Evolutionary conservation across 1,284 basidiomycete species (phyloP).

Genomic region (Phylloporus sp.): DNA sequence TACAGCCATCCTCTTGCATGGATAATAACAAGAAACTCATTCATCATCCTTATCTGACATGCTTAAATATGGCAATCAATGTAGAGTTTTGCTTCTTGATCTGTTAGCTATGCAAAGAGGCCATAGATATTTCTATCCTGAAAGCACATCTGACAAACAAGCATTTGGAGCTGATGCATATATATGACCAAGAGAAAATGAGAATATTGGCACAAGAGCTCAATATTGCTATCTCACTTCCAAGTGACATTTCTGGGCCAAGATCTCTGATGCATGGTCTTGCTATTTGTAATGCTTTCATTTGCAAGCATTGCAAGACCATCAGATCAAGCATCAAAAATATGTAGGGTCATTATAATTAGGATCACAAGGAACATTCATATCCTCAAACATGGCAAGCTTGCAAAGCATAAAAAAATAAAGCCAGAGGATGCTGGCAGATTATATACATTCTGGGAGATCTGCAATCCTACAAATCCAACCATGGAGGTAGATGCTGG

Average conservation of each 20-base stretch:
- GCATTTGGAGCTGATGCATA: not conserved
- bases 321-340: not conserved
- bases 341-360: not conserved
- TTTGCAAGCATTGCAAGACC: not conserved
- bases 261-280: not conserved
- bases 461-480: too few species aligned
- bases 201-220: too few species aligned
- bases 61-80: not conserved
- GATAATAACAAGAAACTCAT: not conserved
- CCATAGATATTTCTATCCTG: not conserved
- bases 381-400: not conserved
- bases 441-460: not conserved
- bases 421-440: not conserved
- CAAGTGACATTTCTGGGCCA: not conserved
- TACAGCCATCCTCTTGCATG: too few species aligned
- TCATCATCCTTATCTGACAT: not conserved
- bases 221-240: too few species aligned
- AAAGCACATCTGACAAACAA: not conserved
- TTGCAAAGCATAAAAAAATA: constrained; percentile 6
- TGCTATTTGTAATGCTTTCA: not conserved
- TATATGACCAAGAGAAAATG: too few species aligned
- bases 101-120: not conserved
- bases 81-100: not conserved
- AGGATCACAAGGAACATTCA: rapidly evolving
- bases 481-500: too few species aligned